Percentiles rank a stretch among this genome's conserved stretches.
phyloP scores from a whole-genome alignment of 2,329 filamentous ascomycete genomes.

The Proliferodiscus dingleyae region DNA sequence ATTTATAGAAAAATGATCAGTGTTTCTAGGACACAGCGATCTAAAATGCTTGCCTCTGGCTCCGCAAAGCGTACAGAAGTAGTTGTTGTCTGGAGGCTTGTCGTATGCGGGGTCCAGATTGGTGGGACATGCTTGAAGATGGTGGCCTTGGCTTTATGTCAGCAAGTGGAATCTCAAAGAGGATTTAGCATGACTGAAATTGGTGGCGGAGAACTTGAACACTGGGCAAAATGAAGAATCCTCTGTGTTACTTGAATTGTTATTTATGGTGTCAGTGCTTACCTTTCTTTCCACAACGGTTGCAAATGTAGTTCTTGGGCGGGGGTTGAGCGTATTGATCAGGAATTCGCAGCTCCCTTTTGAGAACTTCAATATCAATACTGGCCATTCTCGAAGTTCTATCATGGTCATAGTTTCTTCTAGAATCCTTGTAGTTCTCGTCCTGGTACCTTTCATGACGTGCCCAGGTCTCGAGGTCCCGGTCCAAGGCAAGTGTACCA shows the following conservation, averaged over 20 bases:
- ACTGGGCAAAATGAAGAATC: background rate
- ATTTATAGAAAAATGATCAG: constrained; percentile 30
- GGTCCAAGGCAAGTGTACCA: background rate
- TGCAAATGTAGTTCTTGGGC: constrained; percentile 23
- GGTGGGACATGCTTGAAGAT: constrained; percentile 37
- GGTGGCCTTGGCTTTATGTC: constrained; percentile 33
- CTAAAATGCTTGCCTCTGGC: constrained; percentile 33
- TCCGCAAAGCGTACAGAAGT: constrained; percentile 35
- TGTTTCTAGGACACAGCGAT: constrained; percentile 36
- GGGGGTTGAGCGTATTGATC: constrained; percentile 11
- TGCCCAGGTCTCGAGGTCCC: background rate
- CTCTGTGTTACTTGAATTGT: background rate
- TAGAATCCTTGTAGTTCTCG: background rate
- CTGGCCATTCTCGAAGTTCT: background rate
- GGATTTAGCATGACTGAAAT: too few relatives aligned
- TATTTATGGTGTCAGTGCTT: background rate
- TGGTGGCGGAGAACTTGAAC: background rate
- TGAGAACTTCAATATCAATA: background rate
- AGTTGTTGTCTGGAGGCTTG: constrained; percentile 26
- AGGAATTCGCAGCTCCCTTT: constrained; percentile 1
- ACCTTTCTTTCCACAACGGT: constrained; percentile 24
- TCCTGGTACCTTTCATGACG: background rate
- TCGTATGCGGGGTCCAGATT: constrained; percentile 38
- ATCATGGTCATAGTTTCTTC: background rate
- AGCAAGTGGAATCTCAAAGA: too few relatives aligned